A percentile compares a stretch with the other conserved stretches of the same genome.
These are phyloP conservation scores for Neonectria neomacrospora DNA, from an alignment of 2,329 filamentous ascomycete species.

Conservation along the genomic window DNA sequence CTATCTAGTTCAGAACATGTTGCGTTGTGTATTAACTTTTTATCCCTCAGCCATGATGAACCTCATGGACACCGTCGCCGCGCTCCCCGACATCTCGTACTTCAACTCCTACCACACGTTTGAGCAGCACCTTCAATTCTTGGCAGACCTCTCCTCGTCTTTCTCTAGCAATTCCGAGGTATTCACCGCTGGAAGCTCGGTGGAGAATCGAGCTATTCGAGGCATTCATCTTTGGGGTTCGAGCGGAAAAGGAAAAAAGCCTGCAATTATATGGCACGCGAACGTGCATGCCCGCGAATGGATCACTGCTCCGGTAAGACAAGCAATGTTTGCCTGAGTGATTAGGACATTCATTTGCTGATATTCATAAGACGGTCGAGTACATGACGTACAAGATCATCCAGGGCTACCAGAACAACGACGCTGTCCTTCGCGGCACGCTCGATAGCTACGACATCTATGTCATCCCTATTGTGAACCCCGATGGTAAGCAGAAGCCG, in stretches of 20 bases:
- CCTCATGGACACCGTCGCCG: not conserved
- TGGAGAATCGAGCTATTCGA: constrained; percentile 63
- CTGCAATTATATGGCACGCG: constrained; percentile 66
- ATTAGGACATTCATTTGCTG: fast-evolving
- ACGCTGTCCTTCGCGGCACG: constrained; percentile 22
- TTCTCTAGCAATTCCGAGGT: constrained; percentile 59
- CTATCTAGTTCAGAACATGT: fast-evolving
- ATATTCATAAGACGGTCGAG: constrained; percentile 32
- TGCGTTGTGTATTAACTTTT: not conserved
- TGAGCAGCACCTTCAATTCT: constrained; percentile 60
- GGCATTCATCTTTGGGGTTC: constrained; percentile 68
- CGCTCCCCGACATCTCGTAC: constrained; percentile 48
- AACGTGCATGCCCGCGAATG: constrained; percentile 71
- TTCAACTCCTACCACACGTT: constrained; percentile 66
- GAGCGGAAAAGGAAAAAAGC: constrained; percentile 56
- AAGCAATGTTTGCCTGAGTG: not conserved
- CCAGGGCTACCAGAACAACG: constrained; percentile 35
- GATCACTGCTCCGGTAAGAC: constrained; percentile 63
- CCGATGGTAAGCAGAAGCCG: constrained; percentile 58
- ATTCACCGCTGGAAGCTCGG: constrained; percentile 60
- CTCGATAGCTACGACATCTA: constrained; percentile 74
- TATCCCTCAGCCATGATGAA: constrained; percentile 12
- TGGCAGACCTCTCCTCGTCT: constrained; percentile 56
- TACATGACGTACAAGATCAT: constrained; percentile 38
- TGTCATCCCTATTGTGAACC: constrained; percentile 71